Percentiles rank a stretch among this genome's conserved stretches.
These are phyloP conservation scores for Escovopsis sp. DNA, from an alignment of 2,329 filamentous ascomycete species.

Conservation along the genomic window DNA sequence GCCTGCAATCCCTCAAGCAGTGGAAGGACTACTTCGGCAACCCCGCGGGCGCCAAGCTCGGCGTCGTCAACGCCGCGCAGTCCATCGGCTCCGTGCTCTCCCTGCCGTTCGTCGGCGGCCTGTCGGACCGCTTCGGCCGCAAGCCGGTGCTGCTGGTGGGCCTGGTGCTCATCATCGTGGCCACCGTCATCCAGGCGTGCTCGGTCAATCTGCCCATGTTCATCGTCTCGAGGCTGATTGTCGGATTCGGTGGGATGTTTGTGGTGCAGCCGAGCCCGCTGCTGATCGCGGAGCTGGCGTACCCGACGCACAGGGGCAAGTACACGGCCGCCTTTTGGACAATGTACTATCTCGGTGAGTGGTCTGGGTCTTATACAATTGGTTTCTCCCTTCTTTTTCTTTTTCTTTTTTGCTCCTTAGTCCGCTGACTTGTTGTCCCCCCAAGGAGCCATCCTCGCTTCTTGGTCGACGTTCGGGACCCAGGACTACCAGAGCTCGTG, in stretches of 20 bases:
- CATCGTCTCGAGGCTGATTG: slow-evolving; percentile 34
- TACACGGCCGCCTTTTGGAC: background rate
- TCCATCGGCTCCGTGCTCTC: slow-evolving; percentile 36
- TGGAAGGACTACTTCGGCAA: slow-evolving; percentile 42
- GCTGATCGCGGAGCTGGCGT: background rate
- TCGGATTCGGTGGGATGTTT: slow-evolving; percentile 33
- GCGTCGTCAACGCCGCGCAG: slow-evolving; percentile 39
- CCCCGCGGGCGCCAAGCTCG: slow-evolving; percentile 31
- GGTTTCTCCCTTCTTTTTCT: background rate
- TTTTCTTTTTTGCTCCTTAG: background rate
- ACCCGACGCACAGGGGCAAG: background rate
- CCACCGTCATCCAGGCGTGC: slow-evolving; percentile 21
- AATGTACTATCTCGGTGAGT: slow-evolving; percentile 1
- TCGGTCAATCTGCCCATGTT: slow-evolving; percentile 31
- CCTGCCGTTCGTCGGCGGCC: slow-evolving; percentile 25
- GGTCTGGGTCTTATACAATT: too few relatives aligned
- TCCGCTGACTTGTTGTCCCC: background rate
- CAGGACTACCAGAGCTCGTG: slow-evolving; percentile 16
- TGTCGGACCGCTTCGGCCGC: slow-evolving; percentile 18
- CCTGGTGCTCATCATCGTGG: slow-evolving; percentile 27
- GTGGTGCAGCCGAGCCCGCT: slow-evolving; percentile 21
- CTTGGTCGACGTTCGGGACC: slow-evolving; percentile 6
- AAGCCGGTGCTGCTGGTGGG: slow-evolving; percentile 11
- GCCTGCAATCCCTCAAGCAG: slow-evolving; percentile 40
- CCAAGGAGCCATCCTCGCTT: too few relatives aligned